These are phyloP conservation scores for Hypoxylon sp. DNA, from an alignment of 2,329 filamentous ascomycete genomes.

Conservation along the genomic window DNA sequence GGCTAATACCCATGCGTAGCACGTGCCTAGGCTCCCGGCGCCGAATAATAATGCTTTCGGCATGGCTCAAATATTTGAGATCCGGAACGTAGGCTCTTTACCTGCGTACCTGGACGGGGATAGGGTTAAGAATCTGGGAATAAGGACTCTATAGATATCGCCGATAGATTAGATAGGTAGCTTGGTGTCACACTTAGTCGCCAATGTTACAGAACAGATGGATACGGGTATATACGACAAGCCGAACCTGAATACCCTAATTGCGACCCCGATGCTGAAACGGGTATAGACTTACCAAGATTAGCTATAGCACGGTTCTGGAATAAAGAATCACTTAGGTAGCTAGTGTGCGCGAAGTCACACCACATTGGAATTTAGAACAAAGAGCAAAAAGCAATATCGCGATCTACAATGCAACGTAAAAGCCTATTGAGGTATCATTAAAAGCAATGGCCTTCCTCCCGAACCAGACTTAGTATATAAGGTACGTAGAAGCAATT, in stretches of 20 bases:
- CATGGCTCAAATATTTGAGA: conserved; percentile 33
- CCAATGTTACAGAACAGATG: neutral
- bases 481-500: neutral
- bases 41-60: conserved; percentile 52
- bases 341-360: neutral
- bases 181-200: no score
- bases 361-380: neutral
- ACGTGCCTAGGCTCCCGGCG: conserved; percentile 53
- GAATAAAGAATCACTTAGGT: neutral
- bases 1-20: conserved; percentile 50
- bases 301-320: neutral
- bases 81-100: neutral
- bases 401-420: neutral
- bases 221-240: neutral
- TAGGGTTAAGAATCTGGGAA: neutral
- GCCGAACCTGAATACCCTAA: neutral
- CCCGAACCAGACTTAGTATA: neutral
- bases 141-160: neutral
- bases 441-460: neutral
- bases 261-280: neutral
- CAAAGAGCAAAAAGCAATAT: neutral
- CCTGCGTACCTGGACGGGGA: neutral
- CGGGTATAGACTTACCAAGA: neutral
- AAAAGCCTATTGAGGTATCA: neutral
- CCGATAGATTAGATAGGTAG: neutral